These are phyloP conservation scores for Pichia manshurica DNA, from an alignment of 805 yeast species.

Conservation along the genomic window DNA sequence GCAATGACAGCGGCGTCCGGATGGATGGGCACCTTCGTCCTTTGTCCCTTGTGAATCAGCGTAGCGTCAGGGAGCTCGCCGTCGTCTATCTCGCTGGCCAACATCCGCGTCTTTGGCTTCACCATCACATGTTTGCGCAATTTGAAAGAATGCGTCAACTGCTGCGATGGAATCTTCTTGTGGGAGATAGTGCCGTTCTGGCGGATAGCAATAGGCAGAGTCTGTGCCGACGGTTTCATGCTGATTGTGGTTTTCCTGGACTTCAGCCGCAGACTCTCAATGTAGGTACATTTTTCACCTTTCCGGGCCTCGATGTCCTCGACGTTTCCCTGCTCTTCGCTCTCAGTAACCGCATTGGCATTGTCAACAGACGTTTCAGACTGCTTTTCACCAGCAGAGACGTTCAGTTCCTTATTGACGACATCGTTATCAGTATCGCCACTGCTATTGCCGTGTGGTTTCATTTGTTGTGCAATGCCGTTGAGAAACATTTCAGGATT, in stretches of 20 bases:
- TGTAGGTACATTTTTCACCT: conserved; percentile 49
- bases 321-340: background rate
- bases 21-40: conserved; percentile 27
- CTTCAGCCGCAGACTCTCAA: conserved; percentile 22
- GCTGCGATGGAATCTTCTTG: conserved; percentile 26
- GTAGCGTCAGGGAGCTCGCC: conserved; percentile 40
- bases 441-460: background rate
- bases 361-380: too few relatives aligned
- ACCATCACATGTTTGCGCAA: conserved; percentile 55
- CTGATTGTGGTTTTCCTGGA: conserved; percentile 4
- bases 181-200: conserved; percentile 34
- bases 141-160: conserved; percentile 23
- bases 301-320: conserved; percentile 25
- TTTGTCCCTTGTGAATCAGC: conserved; percentile 24
- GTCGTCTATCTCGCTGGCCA: conserved; percentile 74
- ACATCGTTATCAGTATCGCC: conserved; percentile 9
- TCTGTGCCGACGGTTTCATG: conserved; percentile 33
- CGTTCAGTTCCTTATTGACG: too few relatives aligned
- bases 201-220: conserved; percentile 44
- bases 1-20: conserved; percentile 31
- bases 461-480: background rate
- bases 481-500: conserved; percentile 29
- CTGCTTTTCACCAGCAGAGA: too few relatives aligned
- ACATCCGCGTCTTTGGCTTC: conserved; percentile 58
- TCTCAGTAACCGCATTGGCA: too few relatives aligned